Conservation (phyloP, 495 filamentous ascomycete species). For the Podospora pseudoanserina region DNA sequence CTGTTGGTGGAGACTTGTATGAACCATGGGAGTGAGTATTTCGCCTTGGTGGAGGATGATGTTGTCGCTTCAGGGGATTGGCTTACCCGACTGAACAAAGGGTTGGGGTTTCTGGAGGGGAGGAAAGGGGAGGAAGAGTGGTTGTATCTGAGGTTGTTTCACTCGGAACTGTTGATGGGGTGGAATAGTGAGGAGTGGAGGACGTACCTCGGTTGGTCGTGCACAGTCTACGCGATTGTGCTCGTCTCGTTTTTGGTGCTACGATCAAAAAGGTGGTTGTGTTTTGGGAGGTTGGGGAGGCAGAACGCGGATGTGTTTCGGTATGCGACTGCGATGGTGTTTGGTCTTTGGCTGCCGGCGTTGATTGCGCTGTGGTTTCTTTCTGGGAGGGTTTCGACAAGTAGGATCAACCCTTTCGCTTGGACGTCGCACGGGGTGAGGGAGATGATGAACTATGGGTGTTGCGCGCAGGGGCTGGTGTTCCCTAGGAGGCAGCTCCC, state of each 20-base stretch:
- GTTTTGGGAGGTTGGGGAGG: background rate
- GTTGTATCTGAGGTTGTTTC: conserved; percentile 57
- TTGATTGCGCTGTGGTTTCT: background rate
- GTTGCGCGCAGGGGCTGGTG: conserved; percentile 40
- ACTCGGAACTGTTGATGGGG: conserved; percentile 53
- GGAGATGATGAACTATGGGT: conserved; percentile 51
- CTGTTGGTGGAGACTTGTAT: background rate
- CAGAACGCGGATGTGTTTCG: background rate
- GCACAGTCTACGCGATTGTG: conserved; percentile 18
- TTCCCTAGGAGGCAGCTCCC: conserved; percentile 39
- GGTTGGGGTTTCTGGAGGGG: background rate
- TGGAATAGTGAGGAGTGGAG: conserved; percentile 55
- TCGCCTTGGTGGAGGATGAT: background rate
- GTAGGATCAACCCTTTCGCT: conserved; percentile 23
- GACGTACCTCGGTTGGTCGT: conserved; percentile 30
- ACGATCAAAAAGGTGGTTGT: background rate
- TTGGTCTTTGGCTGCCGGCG: background rate
- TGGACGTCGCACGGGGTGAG: conserved; percentile 34
- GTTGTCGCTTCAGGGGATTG: background rate
- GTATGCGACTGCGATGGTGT: background rate
- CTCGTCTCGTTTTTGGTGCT: background rate
- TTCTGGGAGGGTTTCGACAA: conserved; percentile 20
- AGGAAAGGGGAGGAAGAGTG: conserved; percentile 34
- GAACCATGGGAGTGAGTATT: background rate
- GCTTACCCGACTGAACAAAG: background rate